Evolutionary conservation across 2,329 filamentous ascomycete genomes (phyloP).

Genomic region (Alternaria ethzedia): DNA sequence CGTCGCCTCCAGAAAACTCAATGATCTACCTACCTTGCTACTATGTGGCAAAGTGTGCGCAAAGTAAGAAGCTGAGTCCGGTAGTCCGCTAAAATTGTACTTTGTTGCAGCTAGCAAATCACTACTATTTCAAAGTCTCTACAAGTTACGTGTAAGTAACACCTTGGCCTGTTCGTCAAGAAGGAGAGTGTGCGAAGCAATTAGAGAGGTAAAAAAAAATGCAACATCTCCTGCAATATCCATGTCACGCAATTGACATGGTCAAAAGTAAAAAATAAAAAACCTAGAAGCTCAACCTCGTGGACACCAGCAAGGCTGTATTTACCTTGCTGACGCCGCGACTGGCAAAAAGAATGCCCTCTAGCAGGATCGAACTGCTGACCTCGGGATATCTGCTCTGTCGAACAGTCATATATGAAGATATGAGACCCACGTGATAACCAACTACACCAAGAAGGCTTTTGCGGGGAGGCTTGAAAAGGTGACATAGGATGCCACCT

Average conservation of each 20-base stretch:
- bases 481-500: neutral
- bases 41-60: neutral
- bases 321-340: fast-evolving
- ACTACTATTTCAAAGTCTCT: neutral
- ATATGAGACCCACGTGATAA: slow-evolving; percentile 19
- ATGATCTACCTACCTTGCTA: no score
- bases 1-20: no score
- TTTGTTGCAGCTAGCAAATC: neutral
- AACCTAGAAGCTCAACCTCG: neutral
- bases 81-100: neutral
- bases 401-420: slow-evolving; percentile 1
- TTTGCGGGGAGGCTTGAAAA: neutral
- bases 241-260: neutral
- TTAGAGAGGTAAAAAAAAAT: neutral
- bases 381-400: slow-evolving; percentile 12
- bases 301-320: neutral
- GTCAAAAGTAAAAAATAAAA: neutral
- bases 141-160: neutral
- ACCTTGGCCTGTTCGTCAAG: neutral
- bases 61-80: neutral
- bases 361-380: slow-evolving; percentile 15
- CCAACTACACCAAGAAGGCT: slow-evolving; percentile 16
- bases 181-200: neutral
- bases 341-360: slow-evolving; percentile 5
- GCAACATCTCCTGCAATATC: neutral